These are phyloP conservation scores for Thelephora terrestris DNA, from an alignment of 1,284 basidiomycete genomes.

Conservation along the genomic window DNA sequence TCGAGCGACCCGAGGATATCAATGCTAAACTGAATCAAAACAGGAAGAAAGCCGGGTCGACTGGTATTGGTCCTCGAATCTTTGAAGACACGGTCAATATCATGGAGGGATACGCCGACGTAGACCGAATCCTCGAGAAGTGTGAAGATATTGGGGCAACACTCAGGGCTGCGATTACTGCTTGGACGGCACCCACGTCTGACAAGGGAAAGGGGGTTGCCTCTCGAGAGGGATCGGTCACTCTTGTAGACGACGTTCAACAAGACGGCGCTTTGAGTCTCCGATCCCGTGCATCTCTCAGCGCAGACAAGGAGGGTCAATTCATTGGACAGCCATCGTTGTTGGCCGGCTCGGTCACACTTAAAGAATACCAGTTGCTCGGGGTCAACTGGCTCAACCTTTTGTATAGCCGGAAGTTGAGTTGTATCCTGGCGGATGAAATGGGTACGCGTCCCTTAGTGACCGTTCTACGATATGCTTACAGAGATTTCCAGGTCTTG, in stretches of 20 bases:
- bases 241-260: slow-evolving; percentile 24
- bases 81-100: slow-evolving; percentile 88
- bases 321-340: slow-evolving; percentile 67
- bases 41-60: slow-evolving; percentile 70
- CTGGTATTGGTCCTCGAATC: slow-evolving; percentile 80
- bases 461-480: slow-evolving; percentile 3
- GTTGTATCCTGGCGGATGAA: slow-evolving; percentile 96
- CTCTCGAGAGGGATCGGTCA: slow-evolving; percentile 14
- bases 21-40: slow-evolving; percentile 71
- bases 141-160: slow-evolving; percentile 80
- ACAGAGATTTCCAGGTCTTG: slow-evolving; percentile 55
- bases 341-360: slow-evolving; percentile 58
- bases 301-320: slow-evolving; percentile 32
- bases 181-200: slow-evolving; percentile 51
- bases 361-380: slow-evolving; percentile 96
- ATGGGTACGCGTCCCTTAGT: slow-evolving; percentile 56
- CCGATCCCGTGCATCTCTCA: slow-evolving; percentile 33
- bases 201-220: slow-evolving; percentile 29
- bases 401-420: slow-evolving; percentile 71
- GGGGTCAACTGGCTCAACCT: slow-evolving; percentile 98
- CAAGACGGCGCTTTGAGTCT: slow-evolving; percentile 59
- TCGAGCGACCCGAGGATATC: slow-evolving; percentile 69
- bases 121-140: slow-evolving; percentile 81
- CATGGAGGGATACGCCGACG: slow-evolving; percentile 83
- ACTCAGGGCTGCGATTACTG: slow-evolving; percentile 59